Percentiles rank a stretch among this genome's conserved stretches.
Conservation (phyloP, 306 rosid species). For the Vigna nakashimae region DNA sequence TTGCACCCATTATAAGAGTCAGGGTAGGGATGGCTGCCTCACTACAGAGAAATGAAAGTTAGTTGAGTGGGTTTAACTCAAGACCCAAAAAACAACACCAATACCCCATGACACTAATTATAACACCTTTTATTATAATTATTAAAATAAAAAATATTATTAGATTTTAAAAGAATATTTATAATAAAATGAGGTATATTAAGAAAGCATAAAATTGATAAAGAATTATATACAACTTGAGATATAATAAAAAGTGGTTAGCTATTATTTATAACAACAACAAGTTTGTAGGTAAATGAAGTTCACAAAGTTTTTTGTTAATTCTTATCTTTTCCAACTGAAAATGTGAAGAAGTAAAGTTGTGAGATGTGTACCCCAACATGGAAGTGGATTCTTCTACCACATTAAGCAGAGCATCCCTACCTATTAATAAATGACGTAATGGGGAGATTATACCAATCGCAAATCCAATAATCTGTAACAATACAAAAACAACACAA, state of each 20-base stretch:
- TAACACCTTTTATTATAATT: not conserved
- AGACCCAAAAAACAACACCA: too few relatives aligned
- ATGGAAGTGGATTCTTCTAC: constrained; percentile 66
- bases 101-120: not conserved
- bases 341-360: not conserved
- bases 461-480: constrained; percentile 66
- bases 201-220: too few relatives aligned
- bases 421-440: constrained; percentile 60
- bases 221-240: too few relatives aligned
- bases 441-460: constrained; percentile 69
- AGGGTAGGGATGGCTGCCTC: constrained; percentile 76
- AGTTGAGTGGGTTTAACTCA: not conserved
- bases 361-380: constrained; percentile 66
- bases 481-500: not conserved
- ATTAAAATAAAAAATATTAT: too few relatives aligned
- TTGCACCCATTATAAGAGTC: constrained; percentile 84
- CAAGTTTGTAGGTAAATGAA: not conserved
- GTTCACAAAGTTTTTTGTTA: too few relatives aligned
- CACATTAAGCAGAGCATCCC: constrained; percentile 75
- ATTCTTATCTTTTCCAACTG: not conserved
- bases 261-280: not conserved
- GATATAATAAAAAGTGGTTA: not conserved
- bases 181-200: too few relatives aligned
- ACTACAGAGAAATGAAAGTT: constrained; percentile 41
- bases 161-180: too few relatives aligned